Percentiles rank a stretch among this genome's conserved stretches.
phyloP scores from a whole-genome alignment of 2,329 filamentous ascomycete species.

The Coniochaeta pulveracea region DNA sequence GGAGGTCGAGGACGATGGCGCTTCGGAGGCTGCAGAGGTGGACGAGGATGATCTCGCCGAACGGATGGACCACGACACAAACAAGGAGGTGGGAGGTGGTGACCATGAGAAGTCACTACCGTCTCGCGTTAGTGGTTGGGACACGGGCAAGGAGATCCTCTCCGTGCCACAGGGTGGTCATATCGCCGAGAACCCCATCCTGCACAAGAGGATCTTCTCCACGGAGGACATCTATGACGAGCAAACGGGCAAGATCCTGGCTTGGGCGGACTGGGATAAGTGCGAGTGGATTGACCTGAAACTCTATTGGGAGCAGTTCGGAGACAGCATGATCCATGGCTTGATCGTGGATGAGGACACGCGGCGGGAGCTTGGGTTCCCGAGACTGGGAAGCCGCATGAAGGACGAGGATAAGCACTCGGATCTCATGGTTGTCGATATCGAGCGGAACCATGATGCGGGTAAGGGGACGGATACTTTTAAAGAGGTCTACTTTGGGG shows the following conservation, averaged over 20 bases:
- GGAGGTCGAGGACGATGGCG: constrained; percentile 1
- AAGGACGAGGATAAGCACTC: constrained; percentile 4
- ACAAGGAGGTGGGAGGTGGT: not conserved
- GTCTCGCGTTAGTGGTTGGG: constrained; percentile 1
- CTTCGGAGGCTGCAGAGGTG: not conserved
- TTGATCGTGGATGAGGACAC: not conserved
- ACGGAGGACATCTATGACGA: not conserved
- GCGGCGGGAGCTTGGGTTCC: not conserved
- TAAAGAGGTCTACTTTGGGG: constrained; percentile 1
- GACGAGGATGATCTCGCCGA: constrained; percentile 1
- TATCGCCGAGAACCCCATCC: not conserved
- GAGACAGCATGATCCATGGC: constrained; percentile 2
- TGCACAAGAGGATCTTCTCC: constrained; percentile 1
- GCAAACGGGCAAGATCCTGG: constrained; percentile 1
- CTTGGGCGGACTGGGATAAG: constrained; percentile 1
- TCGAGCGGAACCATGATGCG: not conserved
- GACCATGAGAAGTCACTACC: not conserved
- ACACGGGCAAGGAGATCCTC: constrained; percentile 4
- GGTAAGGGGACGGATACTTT: not conserved
- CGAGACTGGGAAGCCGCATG: not conserved
- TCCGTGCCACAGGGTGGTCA: not conserved
- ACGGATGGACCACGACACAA: not conserved
- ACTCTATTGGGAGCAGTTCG: not conserved
- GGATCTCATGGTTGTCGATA: constrained; percentile 1
- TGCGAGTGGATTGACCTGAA: constrained; percentile 1